phyloP scores from a whole-genome alignment of 1,284 basidiomycete genomes.

The Pascua sp. region DNA sequence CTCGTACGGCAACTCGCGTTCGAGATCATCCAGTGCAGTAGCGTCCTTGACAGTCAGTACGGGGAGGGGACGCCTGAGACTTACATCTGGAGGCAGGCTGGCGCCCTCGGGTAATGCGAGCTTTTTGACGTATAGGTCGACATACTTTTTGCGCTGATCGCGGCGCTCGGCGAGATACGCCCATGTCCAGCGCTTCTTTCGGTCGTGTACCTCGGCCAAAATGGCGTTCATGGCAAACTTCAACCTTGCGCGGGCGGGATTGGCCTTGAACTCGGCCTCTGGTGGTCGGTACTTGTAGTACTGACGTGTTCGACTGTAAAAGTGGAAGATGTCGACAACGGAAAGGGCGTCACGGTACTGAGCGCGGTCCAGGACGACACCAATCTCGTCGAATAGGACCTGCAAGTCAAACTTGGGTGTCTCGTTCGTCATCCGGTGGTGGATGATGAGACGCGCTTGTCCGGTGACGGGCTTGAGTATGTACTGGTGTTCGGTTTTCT shows the following conservation, averaged over 20 bases:
- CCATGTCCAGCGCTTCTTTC: slow-evolving; percentile 87
- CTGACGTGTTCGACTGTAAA: slow-evolving; percentile 86
- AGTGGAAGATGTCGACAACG: slow-evolving; percentile 94
- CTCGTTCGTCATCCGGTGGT: slow-evolving; percentile 68
- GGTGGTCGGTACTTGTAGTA: slow-evolving; percentile 76
- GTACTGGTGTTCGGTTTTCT: slow-evolving; percentile 74
- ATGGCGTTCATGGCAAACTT: slow-evolving; percentile 82
- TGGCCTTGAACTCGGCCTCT: slow-evolving; percentile 61
- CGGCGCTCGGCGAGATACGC: slow-evolving; percentile 81
- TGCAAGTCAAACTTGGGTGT: slow-evolving; percentile 85
- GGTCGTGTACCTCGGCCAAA: slow-evolving; percentile 78
- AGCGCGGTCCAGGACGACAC: slow-evolving; percentile 84
- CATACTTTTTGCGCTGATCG: slow-evolving; percentile 77
- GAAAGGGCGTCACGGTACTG: slow-evolving; percentile 95
- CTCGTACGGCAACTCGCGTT: slow-evolving; percentile 82
- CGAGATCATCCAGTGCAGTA: slow-evolving; percentile 63
- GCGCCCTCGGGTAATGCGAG: slow-evolving; percentile 52
- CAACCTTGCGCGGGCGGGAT: slow-evolving; percentile 69
- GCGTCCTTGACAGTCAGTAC: slow-evolving; percentile 56
- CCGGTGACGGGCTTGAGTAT: slow-evolving; percentile 95
- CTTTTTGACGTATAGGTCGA: slow-evolving; percentile 72
- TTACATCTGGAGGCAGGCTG: slow-evolving; percentile 55
- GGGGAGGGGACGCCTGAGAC: slow-evolving; percentile 12
- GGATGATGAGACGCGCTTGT: slow-evolving; percentile 83
- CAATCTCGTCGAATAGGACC: slow-evolving; percentile 90